Conservation (phyloP, 257 asterid genomes). For the Gentiana straminea region DNA sequence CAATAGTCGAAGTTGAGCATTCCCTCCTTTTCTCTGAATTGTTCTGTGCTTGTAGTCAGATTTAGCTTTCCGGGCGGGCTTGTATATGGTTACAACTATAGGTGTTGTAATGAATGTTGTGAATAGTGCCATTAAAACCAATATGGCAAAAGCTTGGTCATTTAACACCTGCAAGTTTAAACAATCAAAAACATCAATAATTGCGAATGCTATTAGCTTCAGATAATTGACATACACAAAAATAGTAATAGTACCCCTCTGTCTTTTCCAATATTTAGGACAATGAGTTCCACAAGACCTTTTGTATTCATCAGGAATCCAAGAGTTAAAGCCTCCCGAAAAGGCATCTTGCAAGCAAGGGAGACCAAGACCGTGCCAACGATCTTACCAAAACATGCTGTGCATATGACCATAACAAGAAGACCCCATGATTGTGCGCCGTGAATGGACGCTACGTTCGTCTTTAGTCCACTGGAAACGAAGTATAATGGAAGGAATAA, state of each 20-base stretch:
- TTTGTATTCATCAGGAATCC: conserved; percentile 53
- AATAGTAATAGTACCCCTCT: conserved; percentile 17
- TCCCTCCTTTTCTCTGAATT: conserved; percentile 21
- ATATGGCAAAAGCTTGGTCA: conserved; percentile 41
- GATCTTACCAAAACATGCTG: conserved; percentile 39
- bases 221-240: background rate
- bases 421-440: conserved; percentile 51
- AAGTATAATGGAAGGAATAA: conserved; percentile 41
- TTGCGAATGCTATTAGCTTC: background rate
- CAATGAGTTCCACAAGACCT: conserved; percentile 42
- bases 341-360: conserved; percentile 25
- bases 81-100: conserved; percentile 28
- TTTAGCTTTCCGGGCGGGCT: conserved; percentile 30
- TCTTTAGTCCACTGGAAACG: conserved; percentile 36
- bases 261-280: conserved; percentile 44
- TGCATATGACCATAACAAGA: conserved; percentile 31
- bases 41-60: conserved; percentile 33
- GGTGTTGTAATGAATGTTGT: conserved; percentile 47
- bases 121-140: conserved; percentile 42
- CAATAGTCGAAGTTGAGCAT: conserved; percentile 21
- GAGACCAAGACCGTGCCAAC: conserved; percentile 31
- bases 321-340: conserved; percentile 33
- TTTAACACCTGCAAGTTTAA: conserved; percentile 33
- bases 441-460: conserved; percentile 34
- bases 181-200: background rate